Conservation (phyloP, 78 protist genomes). For the Dictyostelium citrinum region DNA sequence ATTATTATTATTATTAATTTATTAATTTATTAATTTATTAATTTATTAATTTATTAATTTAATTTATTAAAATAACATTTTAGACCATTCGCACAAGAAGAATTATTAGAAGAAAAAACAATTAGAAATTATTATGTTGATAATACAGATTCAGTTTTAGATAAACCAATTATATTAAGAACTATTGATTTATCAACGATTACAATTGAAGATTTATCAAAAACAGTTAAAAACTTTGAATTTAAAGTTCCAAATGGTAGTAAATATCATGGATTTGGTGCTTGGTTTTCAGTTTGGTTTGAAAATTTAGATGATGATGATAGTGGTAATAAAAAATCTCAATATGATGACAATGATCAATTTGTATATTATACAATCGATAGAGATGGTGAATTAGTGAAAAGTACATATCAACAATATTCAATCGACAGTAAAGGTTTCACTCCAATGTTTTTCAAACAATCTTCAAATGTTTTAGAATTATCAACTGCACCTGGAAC, state of each 20-base stretch:
- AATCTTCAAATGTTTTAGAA: constrained; percentile 11
- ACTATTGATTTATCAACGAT: constrained; percentile 28
- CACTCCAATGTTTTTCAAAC: constrained; percentile 9
- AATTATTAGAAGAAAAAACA: constrained; percentile 4
- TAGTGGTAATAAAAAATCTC: background rate
- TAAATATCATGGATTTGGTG: constrained; percentile 34
- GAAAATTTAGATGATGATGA: constrained; percentile 21
- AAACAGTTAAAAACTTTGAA: constrained; percentile 16
- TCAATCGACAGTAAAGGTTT: background rate
- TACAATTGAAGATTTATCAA: constrained; percentile 31
- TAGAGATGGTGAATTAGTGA: constrained; percentile 7
- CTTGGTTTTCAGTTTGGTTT: constrained; percentile 61
- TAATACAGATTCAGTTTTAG: background rate
- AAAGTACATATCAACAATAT: background rate
- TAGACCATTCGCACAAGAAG: constrained; percentile 64
- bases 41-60: no score
- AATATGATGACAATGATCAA: background rate
- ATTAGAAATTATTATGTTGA: constrained; percentile 70
- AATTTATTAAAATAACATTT: background rate
- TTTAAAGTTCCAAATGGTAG: constrained; percentile 44
- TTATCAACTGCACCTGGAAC: constrained; percentile 31
- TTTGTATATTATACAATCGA: constrained; percentile 1
- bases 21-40: no score
- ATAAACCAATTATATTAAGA: constrained; percentile 35
- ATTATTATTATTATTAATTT: no score